Evolutionary conservation across 1,284 basidiomycete species (phyloP), one percentile per base, ranked within the genome.

Genomic region (Caloboletus firmus): DNA sequence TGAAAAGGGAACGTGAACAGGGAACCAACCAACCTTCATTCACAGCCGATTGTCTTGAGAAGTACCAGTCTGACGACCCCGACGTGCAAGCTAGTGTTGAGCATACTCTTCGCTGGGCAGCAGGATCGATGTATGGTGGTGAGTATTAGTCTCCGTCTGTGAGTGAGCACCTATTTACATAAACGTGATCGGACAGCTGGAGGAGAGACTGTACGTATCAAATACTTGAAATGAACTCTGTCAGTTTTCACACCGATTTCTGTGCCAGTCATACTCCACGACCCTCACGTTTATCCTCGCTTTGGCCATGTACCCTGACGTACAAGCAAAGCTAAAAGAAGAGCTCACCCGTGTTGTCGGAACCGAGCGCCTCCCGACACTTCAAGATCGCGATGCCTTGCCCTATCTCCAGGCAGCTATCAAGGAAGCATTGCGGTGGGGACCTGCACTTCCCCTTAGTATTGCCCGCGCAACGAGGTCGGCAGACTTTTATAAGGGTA

Each of bases 371-470:
- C 55, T 72, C 17, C 72, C 72, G 8, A 52, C 45, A 10, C 59
- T 72, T 31, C 48, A 55, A 6, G 72, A 74, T 56, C 59, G 62
- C n/a, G 60, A 64, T 36, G 50, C 55, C 9, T 48, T 74, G 26
- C 71, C 67, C 3, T 73, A 73, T 42, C 57, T 70, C 11, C 61
- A 67, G 39, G 70, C 70, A 4, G 41, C 67, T 7, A 56, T 71
- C 32, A 65, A 59, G 12, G 72, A 73, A 54, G 59, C 63, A 2
- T 39, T 64, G 39, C 54, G 66, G 10, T 71, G 68, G 66, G 57
- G 60, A 36, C 66, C 65, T 24, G 61, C 63, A 1, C 59, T 63
- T 26, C 68, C 69, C 4, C 53, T 66, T 5, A 60, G 60, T 10
- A 52, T 62, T 11, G 57, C 62, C 43, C 59, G 49, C 18, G 11